Evolutionary conservation across 2,329 filamentous ascomycete species (phyloP).

Genomic region (Exophiala sp.): DNA sequence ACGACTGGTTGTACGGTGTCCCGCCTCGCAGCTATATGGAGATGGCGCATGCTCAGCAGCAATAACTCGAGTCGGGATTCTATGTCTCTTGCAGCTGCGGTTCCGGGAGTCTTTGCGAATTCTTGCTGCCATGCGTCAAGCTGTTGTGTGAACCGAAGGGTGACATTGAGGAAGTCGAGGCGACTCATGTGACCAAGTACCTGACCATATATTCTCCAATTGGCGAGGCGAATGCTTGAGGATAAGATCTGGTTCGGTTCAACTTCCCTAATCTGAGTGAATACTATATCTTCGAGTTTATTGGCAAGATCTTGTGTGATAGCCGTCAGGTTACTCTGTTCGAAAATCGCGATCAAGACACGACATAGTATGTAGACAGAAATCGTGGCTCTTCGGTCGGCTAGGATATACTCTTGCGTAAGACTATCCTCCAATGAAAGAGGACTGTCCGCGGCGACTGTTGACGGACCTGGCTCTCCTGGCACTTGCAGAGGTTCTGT

Average conservation of each 20-base stretch:
- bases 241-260: constrained; percentile 69
- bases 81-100: constrained; percentile 60
- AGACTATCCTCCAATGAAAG: constrained; percentile 33
- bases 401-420: constrained; percentile 62
- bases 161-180: constrained; percentile 81
- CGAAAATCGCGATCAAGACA: constrained; percentile 89
- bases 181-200: constrained; percentile 95
- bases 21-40: constrained; percentile 71
- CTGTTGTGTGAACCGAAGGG: constrained; percentile 75
- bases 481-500: constrained; percentile 63
- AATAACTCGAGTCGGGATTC: constrained; percentile 85
- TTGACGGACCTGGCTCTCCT: constrained; percentile 34
- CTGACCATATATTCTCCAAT: constrained; percentile 93
- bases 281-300: constrained; percentile 91
- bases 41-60: constrained; percentile 84
- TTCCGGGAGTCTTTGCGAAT: constrained; percentile 60
- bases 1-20: constrained; percentile 57
- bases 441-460: constrained; percentile 33
- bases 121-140: constrained; percentile 76
- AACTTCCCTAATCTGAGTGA: constrained; percentile 85
- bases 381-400: constrained; percentile 85
- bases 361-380: constrained; percentile 95
- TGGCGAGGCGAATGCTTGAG: constrained; percentile 81
- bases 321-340: constrained; percentile 75
- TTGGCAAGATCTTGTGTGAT: constrained; percentile 91